phyloP scores from a whole-genome alignment of 2,329 filamentous ascomycete genomes.

The Clonostachys sp. region DNA sequence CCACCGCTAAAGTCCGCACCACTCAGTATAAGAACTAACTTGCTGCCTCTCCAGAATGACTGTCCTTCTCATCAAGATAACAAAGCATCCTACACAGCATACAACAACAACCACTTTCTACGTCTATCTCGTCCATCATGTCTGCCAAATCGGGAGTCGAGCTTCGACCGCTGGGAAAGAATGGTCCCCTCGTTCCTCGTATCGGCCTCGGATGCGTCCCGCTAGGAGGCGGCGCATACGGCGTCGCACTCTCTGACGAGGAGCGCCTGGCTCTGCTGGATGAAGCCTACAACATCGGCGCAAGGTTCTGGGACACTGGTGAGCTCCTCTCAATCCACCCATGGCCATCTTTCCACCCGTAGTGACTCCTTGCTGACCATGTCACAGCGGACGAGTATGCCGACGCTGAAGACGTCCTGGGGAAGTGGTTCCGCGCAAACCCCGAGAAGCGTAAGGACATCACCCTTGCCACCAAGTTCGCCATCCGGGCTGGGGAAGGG shows the following conservation, averaged over 20 bases:
- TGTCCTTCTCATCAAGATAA: no score
- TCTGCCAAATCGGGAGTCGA: neutral
- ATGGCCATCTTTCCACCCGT: no score
- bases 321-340: slow-evolving; percentile 14
- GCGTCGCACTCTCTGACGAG: slow-evolving; percentile 28
- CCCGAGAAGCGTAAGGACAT: slow-evolving; percentile 37
- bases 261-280: slow-evolving; percentile 44
- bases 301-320: slow-evolving; percentile 41
- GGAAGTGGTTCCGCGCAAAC: slow-evolving; percentile 36
- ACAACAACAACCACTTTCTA: no score
- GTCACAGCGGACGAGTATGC: slow-evolving; percentile 25
- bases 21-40: no score
- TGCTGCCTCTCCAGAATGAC: no score
- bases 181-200: slow-evolving; percentile 41
- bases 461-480: slow-evolving; percentile 33
- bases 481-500: neutral
- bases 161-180: slow-evolving; percentile 34
- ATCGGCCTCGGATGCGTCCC: slow-evolving; percentile 50
- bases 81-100: no score
- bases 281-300: slow-evolving; percentile 36
- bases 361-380: no score
- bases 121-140: neutral
- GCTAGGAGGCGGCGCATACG: slow-evolving; percentile 8
- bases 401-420: slow-evolving; percentile 38
- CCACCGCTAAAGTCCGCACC: no score